Percentiles rank a stretch among this genome's conserved stretches.
These are phyloP conservation scores for Aspergillus ochraceus DNA, from an alignment of 2,329 filamentous ascomycete species.

Conservation along the genomic window DNA sequence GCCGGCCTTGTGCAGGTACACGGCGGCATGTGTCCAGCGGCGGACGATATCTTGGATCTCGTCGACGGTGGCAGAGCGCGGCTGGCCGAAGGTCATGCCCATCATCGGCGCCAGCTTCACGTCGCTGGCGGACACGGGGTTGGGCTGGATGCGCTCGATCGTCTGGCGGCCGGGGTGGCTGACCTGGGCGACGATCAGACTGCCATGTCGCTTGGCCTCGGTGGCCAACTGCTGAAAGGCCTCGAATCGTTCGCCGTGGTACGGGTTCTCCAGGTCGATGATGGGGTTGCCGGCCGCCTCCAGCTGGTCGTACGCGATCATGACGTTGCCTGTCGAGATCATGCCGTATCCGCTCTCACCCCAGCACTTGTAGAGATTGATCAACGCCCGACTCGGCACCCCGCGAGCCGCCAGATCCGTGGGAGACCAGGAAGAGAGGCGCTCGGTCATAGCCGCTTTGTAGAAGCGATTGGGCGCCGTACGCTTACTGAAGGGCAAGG, in stretches of 20 bases:
- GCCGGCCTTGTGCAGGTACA: conserved; percentile 63
- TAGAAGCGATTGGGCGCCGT: conserved; percentile 65
- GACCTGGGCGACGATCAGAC: conserved; percentile 61
- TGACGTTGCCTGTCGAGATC: conserved; percentile 64
- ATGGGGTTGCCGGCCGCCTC: conserved; percentile 60
- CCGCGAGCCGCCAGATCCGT: conserved; percentile 54
- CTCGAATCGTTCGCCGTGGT: conserved; percentile 59
- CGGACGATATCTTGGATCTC: conserved; percentile 56
- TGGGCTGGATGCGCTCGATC: conserved; percentile 43
- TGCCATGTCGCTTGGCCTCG: conserved; percentile 57
- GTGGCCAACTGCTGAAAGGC: conserved; percentile 58
- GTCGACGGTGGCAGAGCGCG: conserved; percentile 29
- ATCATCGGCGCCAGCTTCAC: conserved; percentile 42
- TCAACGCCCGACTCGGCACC: conserved; percentile 53
- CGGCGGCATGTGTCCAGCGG: conserved; percentile 61
- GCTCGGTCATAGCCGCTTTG: conserved; percentile 68
- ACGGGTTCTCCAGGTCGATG: conserved; percentile 54
- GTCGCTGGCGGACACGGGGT: conserved; percentile 54
- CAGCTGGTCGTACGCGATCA: conserved; percentile 61
- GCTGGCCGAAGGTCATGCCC: conserved; percentile 37
- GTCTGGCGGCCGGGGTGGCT: conserved; percentile 64
- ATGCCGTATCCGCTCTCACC: conserved; percentile 58
- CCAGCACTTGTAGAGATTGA: conserved; percentile 62
- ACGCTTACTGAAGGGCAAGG: conserved; percentile 53
- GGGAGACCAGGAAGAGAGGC: conserved; percentile 61